Evolutionary conservation across 2,329 filamentous ascomycete species (phyloP), one percentile per base, ranked within the genome.

Genomic region (Cladophialophora bantiana): DNA sequence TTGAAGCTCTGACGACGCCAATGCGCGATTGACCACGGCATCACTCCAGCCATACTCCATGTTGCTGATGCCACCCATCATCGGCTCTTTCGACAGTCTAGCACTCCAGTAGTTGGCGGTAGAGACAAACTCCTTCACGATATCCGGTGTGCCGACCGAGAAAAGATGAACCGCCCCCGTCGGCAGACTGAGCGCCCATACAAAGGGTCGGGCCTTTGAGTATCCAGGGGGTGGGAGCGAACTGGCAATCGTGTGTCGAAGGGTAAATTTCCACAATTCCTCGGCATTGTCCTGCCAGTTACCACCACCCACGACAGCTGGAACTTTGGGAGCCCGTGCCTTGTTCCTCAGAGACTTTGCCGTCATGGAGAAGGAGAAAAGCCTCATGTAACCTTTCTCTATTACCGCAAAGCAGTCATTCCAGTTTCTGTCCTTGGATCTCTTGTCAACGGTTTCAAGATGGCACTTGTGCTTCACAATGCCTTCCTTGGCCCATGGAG

Each of bases 241-340:
- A 64, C 93, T 97, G 10, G 95, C 95, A 71, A 98, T 91, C 0
- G 94, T 96, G 77, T 98, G 94, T 20, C 94, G 88, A 7, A 99
- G 87, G 52, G 91, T 89, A 78, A 97, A 98, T 20, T 90, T 90
- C 73, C 92, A 94, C 9, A 97, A 84, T 70, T 89, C 92, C 70
- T 96, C 93, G 4, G 95, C 95, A 75, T 96, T 98, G 72, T 97
- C 94, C 78, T 94, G 94, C 95, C 95, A 99, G 78, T 99, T 98
- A 31, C 95, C 95, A 68, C 95, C 95, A 71, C 95, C 95, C 1
- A 98, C 95, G 6, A 91, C 85, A 34, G 89, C 87, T 12, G 87
- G 88, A 9, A 85, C 85, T 60, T 83, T 79, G 31, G 80, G 81
- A 68, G 82, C 83, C 66, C 83, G 75, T 78, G 82, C 69, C 87